Conservation (phyloP, 805 yeast genomes). For the Saturnispora serradocipensis region DNA sequence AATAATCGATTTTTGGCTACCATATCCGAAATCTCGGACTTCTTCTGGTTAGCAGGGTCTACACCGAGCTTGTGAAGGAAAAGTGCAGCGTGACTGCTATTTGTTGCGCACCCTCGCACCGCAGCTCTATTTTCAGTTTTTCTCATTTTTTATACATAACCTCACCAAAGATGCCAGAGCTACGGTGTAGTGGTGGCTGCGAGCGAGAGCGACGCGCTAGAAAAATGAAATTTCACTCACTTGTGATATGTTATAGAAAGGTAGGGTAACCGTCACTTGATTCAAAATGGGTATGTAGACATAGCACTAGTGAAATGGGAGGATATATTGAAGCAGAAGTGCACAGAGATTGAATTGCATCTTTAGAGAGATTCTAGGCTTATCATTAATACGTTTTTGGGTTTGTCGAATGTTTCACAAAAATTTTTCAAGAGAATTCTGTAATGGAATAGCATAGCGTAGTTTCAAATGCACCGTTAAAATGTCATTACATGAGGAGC, state of each 20-base stretch:
- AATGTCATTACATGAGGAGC: no score
- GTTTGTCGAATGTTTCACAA: neutral
- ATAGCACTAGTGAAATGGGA: neutral
- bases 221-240: neutral
- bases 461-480: no score
- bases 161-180: neutral
- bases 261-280: slow-evolving; percentile 3
- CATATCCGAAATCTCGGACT: neutral
- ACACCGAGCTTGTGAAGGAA: neutral
- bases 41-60: neutral
- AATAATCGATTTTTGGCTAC: neutral
- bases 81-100: neutral
- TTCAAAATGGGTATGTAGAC: slow-evolving; percentile 1
- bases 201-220: neutral
- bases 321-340: neutral
- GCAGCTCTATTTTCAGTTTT: neutral
- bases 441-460: neutral
- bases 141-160: no score
- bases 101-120: neutral
- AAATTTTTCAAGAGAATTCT: neutral
- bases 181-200: neutral
- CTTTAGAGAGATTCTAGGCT: neutral
- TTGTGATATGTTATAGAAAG: neutral
- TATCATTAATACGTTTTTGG: no score
- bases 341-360: neutral